phyloP scores from a whole-genome alignment of 495 filamentous ascomycete genomes.

The Hyaloscypha finlandica region DNA sequence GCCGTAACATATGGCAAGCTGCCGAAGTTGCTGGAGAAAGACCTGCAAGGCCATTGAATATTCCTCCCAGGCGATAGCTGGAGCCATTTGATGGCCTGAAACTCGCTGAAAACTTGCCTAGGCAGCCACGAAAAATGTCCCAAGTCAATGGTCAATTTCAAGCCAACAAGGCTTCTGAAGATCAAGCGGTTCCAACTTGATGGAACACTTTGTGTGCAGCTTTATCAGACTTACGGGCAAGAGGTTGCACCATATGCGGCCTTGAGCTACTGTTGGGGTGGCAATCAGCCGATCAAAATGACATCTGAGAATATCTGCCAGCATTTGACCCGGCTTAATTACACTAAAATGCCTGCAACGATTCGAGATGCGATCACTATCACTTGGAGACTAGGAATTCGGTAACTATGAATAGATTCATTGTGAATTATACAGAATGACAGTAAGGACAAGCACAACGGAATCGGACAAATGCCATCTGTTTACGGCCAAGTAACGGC shows the following conservation, averaged over 20 bases:
- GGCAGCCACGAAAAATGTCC: neutral
- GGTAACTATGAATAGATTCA: slow-evolving; percentile 42
- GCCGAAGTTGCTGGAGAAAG: neutral
- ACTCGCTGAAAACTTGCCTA: neutral
- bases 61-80: neutral
- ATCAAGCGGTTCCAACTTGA: neutral
- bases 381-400: slow-evolving; percentile 32
- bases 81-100: neutral
- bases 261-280: neutral
- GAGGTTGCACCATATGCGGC: neutral
- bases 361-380: slow-evolving; percentile 39
- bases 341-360: slow-evolving; percentile 20
- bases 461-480: neutral
- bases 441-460: neutral
- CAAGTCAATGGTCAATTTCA: neutral
- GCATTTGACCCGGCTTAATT: neutral
- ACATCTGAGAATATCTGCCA: neutral
- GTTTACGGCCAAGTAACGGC: neutral
- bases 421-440: slow-evolving; percentile 34
- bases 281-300: neutral
- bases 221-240: neutral
- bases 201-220: neutral
- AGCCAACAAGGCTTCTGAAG: neutral
- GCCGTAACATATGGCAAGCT: no score
- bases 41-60: neutral